phyloP scores from a whole-genome alignment of 2,329 filamentous ascomycete genomes.

The Phaeomoniella chlamydospora region DNA sequence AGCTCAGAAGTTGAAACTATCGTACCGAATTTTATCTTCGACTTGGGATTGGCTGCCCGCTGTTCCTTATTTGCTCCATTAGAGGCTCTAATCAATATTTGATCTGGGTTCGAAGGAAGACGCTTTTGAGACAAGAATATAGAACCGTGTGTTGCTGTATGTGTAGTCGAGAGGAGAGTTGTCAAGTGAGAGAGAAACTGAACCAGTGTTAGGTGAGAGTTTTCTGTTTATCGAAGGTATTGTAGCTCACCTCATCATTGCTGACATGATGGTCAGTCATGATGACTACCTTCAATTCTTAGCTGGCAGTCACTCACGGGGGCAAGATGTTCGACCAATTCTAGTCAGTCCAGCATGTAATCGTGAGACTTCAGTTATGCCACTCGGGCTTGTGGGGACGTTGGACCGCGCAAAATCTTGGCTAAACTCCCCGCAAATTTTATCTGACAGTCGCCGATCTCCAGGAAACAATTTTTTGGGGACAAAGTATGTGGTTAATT shows the following conservation, averaged over 20 bases:
- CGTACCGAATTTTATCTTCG: slow-evolving; percentile 64
- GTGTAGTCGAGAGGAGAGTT: slow-evolving; percentile 22
- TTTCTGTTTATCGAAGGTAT: neutral
- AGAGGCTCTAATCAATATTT: slow-evolving; percentile 69
- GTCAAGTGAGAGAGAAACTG: slow-evolving; percentile 29
- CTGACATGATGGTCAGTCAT: slow-evolving; percentile 15
- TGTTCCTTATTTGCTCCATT: slow-evolving; percentile 53
- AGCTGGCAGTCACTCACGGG: neutral
- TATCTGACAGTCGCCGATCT: neutral
- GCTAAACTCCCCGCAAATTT: slow-evolving; percentile 1
- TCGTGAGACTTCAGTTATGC: no score
- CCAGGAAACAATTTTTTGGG: neutral
- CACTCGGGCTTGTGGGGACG: no score
- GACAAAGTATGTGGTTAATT: slow-evolving; percentile 3
- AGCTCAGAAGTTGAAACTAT: slow-evolving; percentile 62
- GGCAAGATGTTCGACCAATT: no score
- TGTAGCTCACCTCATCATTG: slow-evolving; percentile 23
- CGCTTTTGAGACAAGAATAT: slow-evolving; percentile 29
- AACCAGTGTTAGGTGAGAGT: slow-evolving; percentile 4
- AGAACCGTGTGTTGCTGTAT: slow-evolving; percentile 24
- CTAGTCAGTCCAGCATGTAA: no score
- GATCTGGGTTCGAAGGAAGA: slow-evolving; percentile 42
- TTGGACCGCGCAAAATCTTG: neutral
- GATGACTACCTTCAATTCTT: neutral
- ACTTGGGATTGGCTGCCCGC: slow-evolving; percentile 17